A percentile compares a stretch with the other conserved stretches of the same genome.
phyloP scores from a whole-genome alignment of 2,329 filamentous ascomycete species.

The Aspergillus tanneri region DNA sequence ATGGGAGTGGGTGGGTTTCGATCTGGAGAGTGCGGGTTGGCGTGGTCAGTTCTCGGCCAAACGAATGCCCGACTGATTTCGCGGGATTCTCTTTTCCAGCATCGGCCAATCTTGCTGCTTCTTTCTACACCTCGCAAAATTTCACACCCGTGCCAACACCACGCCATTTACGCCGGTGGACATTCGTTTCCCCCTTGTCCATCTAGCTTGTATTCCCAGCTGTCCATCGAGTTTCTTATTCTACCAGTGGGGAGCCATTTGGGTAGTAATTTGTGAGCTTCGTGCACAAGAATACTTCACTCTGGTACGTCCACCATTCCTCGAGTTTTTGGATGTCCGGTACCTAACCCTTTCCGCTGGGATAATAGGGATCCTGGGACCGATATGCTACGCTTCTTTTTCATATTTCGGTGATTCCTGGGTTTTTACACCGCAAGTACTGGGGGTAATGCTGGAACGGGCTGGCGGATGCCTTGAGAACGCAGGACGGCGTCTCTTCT shows the following conservation, averaged over 20 bases:
- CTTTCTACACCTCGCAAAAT: constrained; percentile 17
- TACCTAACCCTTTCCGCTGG: background rate
- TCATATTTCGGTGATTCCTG: constrained; percentile 26
- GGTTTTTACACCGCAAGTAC: constrained; percentile 29
- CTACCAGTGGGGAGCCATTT: background rate
- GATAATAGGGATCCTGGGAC: constrained; percentile 3
- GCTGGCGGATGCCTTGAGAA: constrained; percentile 51
- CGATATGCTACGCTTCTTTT: constrained; percentile 30
- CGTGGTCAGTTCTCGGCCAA: constrained; percentile 35
- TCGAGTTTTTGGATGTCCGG: constrained; percentile 3
- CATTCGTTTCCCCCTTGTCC: background rate
- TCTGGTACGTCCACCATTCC: constrained; percentile 9
- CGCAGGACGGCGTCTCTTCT: constrained; percentile 48
- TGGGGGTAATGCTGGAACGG: constrained; percentile 53
- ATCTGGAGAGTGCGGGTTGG: constrained; percentile 21
- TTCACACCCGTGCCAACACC: constrained; percentile 16
- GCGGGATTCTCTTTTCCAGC: constrained; percentile 28
- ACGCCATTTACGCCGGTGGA: constrained; percentile 4
- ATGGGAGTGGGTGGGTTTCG: background rate
- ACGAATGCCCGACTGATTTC: constrained; percentile 30
- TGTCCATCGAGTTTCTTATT: background rate
- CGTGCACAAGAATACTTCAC: constrained; percentile 9
- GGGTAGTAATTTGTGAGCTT: constrained; percentile 10
- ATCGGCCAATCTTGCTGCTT: constrained; percentile 21
- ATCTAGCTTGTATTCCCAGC: background rate